Percentiles rank a stretch among this genome's conserved stretches.
Evolutionary conservation across 2,329 filamentous ascomycete species (phyloP).

Genomic region (Juglanconis sp.): DNA sequence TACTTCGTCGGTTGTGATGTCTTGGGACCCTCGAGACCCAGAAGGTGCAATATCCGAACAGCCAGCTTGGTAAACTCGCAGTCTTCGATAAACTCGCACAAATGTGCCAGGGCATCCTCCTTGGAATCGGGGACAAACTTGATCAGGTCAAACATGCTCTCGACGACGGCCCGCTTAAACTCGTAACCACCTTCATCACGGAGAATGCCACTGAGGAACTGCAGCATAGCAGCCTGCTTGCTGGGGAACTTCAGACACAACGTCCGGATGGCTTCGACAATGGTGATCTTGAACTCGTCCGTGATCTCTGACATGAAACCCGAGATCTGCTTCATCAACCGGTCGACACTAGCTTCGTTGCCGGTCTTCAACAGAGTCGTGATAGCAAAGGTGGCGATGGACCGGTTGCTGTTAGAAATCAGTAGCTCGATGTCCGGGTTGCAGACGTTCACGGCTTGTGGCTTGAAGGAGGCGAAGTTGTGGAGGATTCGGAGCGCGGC

Average conservation of each 20-base stretch:
- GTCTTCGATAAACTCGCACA: constrained; percentile 99
- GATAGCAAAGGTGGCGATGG: constrained; percentile 96
- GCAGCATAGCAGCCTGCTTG: constrained; percentile 97
- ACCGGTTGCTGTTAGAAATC: constrained; percentile 95
- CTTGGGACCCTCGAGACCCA: constrained; percentile 92
- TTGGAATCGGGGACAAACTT: constrained; percentile 93
- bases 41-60: constrained; percentile 88
- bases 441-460: constrained; percentile 84
- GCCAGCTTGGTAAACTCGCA: constrained; percentile 99
- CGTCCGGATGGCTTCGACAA: constrained; percentile 95
- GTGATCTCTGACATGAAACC: constrained; percentile 99
- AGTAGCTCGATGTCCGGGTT: constrained; percentile 97
- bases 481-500: constrained; percentile 94
- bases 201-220: constrained; percentile 94
- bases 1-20: constrained; percentile 97
- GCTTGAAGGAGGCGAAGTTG: constrained; percentile 95
- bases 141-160: constrained; percentile 99
- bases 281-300: constrained; percentile 99
- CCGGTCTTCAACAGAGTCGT: constrained; percentile 97
- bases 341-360: constrained; percentile 94
- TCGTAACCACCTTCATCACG: constrained; percentile 97
- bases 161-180: constrained; percentile 95
- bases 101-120: constrained; percentile 80
- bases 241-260: constrained; percentile 95
- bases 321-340: constrained; percentile 97